Percentiles rank a stretch among this genome's conserved stretches.
Evolutionary conservation across 2,329 filamentous ascomycete species (phyloP).

Genomic region (Neophaeococcomyces mojaviensis): DNA sequence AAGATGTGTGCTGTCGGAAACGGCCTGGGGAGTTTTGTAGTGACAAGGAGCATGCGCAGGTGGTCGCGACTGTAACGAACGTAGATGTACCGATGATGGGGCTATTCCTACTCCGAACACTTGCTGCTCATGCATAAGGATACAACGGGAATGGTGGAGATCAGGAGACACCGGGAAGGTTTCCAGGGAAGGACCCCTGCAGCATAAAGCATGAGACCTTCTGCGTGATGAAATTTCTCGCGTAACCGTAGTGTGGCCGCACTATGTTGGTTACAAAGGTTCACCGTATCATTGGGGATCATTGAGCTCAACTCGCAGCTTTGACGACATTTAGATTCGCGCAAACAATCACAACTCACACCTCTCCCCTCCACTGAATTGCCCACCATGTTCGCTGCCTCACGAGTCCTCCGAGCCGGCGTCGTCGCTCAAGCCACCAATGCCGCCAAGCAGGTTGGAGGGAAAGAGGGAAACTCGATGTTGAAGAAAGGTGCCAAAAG

Average conservation of each 20-base stretch:
- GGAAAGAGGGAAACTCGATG: conserved; percentile 33
- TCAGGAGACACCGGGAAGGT: no score
- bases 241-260: no score
- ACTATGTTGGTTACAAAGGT: no score
- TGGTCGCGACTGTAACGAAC: neutral
- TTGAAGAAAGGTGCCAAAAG: conserved; percentile 58
- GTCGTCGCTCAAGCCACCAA: conserved; percentile 29
- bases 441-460: conserved; percentile 34
- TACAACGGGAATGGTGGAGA: no score
- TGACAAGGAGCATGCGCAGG: neutral
- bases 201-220: no score
- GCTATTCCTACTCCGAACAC: neutral
- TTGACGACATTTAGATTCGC: neutral
- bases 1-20: neutral
- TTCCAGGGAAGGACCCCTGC: no score
- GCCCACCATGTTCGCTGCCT: conserved; percentile 5
- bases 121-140: no score
- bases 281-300: neutral
- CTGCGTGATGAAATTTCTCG: no score
- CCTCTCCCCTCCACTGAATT: neutral
- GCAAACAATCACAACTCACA: neutral
- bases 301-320: conserved; percentile 5
- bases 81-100: neutral
- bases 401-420: conserved; percentile 5
- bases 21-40: neutral